These are phyloP conservation scores for Neoarthrinium moseri DNA, from an alignment of 2,329 filamentous ascomycete genomes.

Conservation along the genomic window DNA sequence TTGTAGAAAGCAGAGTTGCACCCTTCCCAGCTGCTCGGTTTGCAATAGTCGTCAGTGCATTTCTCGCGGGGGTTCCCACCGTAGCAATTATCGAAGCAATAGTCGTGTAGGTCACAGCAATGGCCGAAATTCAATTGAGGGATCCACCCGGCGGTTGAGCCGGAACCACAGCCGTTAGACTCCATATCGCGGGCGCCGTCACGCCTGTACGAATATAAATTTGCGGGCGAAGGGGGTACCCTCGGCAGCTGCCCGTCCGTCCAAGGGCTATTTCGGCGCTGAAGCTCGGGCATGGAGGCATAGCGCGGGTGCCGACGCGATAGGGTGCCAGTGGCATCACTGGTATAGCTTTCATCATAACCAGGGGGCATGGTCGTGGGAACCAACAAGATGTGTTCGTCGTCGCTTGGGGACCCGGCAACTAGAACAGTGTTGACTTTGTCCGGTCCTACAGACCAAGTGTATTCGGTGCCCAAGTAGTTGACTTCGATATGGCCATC, in stretches of 20 bases:
- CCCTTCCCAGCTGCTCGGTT: neutral
- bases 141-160: constrained; percentile 2
- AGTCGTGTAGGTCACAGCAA: constrained; percentile 6
- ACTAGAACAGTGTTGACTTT: neutral
- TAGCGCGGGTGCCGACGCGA: neutral
- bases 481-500: neutral
- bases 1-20: constrained; percentile 6
- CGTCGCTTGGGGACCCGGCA: neutral
- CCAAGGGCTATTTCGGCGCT: neutral
- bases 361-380: neutral
- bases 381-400: neutral
- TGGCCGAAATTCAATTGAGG: constrained; percentile 4
- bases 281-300: neutral
- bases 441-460: neutral
- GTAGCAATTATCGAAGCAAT: constrained; percentile 6
- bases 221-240: neutral
- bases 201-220: neutral
- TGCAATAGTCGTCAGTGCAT: constrained; percentile 2
- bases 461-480: neutral
- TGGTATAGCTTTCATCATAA: neutral
- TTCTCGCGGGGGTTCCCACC: neutral
- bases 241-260: neutral
- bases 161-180: constrained; percentile 5
- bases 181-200: neutral
- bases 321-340: neutral